Conservation (phyloP, 2,329 filamentous ascomycete species). For the Fusarium nematophilum region DNA sequence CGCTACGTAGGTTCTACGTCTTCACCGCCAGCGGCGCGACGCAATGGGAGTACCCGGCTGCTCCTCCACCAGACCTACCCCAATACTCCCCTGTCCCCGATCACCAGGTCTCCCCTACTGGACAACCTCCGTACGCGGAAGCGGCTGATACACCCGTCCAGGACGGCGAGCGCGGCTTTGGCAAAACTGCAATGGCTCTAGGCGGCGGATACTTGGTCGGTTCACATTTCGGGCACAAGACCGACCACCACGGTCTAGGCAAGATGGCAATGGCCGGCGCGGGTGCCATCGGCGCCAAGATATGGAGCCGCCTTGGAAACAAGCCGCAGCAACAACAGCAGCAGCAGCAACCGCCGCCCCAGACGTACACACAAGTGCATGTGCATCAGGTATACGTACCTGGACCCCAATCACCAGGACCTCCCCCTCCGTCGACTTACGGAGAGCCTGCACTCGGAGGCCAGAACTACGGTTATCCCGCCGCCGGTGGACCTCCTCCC, state of each 20-base stretch:
- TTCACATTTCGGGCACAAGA: conserved; percentile 1
- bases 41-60: conserved; percentile 17
- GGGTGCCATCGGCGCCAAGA: conserved; percentile 19
- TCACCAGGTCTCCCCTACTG: no score
- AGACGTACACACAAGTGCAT: conserved; percentile 18
- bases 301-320: conserved; percentile 15
- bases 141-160: not conserved
- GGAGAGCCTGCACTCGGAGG: conserved; percentile 8
- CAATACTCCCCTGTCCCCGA: not conserved
- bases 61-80: conserved; percentile 7
- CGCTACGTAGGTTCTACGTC: conserved; percentile 17
- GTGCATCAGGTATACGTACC: conserved; percentile 20
- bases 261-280: conserved; percentile 18
- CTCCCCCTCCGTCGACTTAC: conserved; percentile 8
- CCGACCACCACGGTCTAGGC: conserved; percentile 9
- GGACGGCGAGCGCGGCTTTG: conserved; percentile 17
- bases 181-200: conserved; percentile 19
- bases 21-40: conserved; percentile 14
- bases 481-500: not conserved
- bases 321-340: conserved; percentile 9
- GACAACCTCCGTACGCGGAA: not conserved
- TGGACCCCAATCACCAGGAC: conserved; percentile 5
- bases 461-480: not conserved
- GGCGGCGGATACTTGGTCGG: conserved; percentile 9
- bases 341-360: not conserved